phyloP scores from a whole-genome alignment of 805 yeast genomes.

The Hanseniaspora thailandica region DNA sequence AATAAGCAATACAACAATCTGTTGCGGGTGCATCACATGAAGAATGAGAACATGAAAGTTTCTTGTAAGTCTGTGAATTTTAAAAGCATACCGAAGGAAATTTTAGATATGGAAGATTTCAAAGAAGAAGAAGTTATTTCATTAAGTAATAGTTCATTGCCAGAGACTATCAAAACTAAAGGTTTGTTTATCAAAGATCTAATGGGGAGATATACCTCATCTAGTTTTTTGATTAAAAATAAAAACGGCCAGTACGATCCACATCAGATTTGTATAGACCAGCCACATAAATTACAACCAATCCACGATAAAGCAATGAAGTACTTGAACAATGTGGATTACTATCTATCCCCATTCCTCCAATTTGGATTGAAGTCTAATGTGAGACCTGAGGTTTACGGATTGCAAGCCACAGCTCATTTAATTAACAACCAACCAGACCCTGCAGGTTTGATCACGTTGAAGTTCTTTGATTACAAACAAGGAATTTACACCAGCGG shows the following conservation, averaged over 20 bases:
- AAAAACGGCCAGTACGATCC: slow-evolving; percentile 1
- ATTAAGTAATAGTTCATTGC: not conserved
- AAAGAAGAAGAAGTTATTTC: too few species aligned
- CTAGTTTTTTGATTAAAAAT: slow-evolving; percentile 4
- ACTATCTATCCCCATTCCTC: slow-evolving; percentile 15
- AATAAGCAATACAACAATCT: slow-evolving; percentile 32
- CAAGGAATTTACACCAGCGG: not conserved
- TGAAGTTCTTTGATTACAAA: slow-evolving; percentile 15
- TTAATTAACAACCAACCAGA: slow-evolving; percentile 18
- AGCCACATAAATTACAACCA: not conserved
- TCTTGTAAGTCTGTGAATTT: slow-evolving; percentile 1
- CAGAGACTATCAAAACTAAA: not conserved
- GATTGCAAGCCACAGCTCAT: slow-evolving; percentile 24
- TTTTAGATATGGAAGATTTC: not conserved
- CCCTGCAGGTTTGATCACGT: slow-evolving; percentile 25
- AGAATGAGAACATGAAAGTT: not conserved
- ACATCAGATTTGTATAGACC: slow-evolving; percentile 1
- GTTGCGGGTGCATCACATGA: not conserved
- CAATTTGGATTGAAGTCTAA: slow-evolving; percentile 19
- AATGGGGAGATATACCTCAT: not conserved
- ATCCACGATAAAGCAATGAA: not conserved
- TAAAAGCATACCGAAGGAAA: not conserved
- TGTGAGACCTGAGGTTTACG: slow-evolving; percentile 26
- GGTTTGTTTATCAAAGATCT: slow-evolving; percentile 5
- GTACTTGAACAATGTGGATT: not conserved